Conservation (phyloP, 768 basidiomycete species). For the Podaxis sp. region DNA sequence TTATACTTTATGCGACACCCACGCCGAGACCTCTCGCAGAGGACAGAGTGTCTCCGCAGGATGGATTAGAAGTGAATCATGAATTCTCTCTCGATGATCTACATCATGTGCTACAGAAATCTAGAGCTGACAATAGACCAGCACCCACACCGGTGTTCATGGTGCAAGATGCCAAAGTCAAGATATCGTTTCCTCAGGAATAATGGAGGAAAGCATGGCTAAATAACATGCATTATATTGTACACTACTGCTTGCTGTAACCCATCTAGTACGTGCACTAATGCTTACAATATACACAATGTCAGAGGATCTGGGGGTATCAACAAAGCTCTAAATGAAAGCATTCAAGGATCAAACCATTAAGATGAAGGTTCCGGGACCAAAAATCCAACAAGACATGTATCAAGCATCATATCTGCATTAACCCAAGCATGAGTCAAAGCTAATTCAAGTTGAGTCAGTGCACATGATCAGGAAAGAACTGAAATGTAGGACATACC, state of each 20-base stretch:
- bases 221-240: not conserved
- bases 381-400: slow-evolving; percentile 89
- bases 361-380: slow-evolving; percentile 59
- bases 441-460: slow-evolving; percentile 41
- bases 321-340: not conserved
- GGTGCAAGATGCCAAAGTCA: not conserved
- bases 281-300: not conserved
- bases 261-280: not conserved
- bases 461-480: not conserved
- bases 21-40: not conserved
- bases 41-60: not conserved
- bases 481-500: slow-evolving; percentile 47
- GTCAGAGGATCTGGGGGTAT: not conserved
- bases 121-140: not conserved
- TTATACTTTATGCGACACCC: slow-evolving; percentile 41
- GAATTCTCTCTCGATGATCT: not conserved
- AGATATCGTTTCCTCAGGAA: not conserved
- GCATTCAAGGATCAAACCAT: not conserved
- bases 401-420: slow-evolving; percentile 92
- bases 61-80: not conserved
- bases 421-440: slow-evolving; percentile 97
- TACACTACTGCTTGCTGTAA: not conserved
- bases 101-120: not conserved
- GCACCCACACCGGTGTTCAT: not conserved
- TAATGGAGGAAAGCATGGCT: not conserved